phyloP scores from a whole-genome alignment of 495 filamentous ascomycete genomes.

The Penicillium cosmopolitanum region DNA sequence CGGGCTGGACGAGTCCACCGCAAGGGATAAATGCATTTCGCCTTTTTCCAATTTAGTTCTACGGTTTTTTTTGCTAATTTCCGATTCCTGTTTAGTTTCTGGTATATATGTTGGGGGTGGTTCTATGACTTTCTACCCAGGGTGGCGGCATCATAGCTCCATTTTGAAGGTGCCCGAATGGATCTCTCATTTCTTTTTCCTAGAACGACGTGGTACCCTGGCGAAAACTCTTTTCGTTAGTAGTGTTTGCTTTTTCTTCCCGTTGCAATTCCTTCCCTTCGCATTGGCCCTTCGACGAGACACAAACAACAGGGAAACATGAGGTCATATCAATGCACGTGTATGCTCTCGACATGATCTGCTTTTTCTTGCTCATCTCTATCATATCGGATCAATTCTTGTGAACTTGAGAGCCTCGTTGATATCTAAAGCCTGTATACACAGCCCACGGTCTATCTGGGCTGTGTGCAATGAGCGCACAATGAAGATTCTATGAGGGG shows the following conservation, averaged over 20 bases:
- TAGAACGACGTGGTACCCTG: constrained; percentile 5
- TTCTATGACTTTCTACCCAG: neutral
- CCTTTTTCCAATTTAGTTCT: neutral
- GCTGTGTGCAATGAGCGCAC: neutral
- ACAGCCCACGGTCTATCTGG: neutral
- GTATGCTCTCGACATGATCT: constrained; percentile 5
- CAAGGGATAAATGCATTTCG: neutral
- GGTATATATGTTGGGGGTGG: neutral
- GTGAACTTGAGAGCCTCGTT: neutral
- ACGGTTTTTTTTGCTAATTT: neutral
- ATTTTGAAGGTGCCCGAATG: neutral
- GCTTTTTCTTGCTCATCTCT: constrained; percentile 4
- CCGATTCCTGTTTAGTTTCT: neutral
- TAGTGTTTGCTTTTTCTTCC: constrained; percentile 17
- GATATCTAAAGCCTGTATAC: neutral
- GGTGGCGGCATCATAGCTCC: neutral
- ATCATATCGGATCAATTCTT: constrained; percentile 1
- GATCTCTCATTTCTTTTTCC: constrained; percentile 17
- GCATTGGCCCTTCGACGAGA: constrained; percentile 2
- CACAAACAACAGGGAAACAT: constrained; percentile 3
- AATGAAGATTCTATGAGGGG: neutral
- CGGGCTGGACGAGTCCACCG: neutral
- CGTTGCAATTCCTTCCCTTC: constrained; percentile 4
- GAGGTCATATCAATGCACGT: constrained; percentile 12
- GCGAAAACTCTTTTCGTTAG: neutral